A percentile compares a stretch with the other conserved stretches of the same genome.
phyloP scores from a whole-genome alignment of 768 basidiomycete species.

The Suillus spraguei region DNA sequence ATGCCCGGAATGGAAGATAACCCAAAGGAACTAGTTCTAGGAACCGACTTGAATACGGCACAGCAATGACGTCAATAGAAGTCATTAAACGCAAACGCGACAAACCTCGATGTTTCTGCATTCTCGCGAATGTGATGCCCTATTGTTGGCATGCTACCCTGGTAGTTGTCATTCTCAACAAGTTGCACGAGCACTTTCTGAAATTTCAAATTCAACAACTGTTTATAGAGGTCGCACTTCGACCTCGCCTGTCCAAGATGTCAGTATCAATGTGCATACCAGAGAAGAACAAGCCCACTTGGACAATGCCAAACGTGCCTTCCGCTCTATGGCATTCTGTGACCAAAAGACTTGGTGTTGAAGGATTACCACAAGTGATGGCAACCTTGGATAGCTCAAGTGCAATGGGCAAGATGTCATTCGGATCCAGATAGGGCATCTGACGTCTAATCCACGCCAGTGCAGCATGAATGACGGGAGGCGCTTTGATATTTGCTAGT shows the following conservation, averaged over 20 bases:
- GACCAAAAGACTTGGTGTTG: constrained; percentile 82
- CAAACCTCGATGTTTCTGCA: constrained; percentile 47
- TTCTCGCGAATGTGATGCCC: constrained; percentile 65
- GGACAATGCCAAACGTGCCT: constrained; percentile 80
- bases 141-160: constrained; percentile 61
- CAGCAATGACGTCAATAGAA: not conserved
- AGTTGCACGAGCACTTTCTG: constrained; percentile 62
- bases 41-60: constrained; percentile 24
- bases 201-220: constrained; percentile 73
- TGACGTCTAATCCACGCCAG: constrained; percentile 58
- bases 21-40: constrained; percentile 29
- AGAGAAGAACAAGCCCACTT: constrained; percentile 47
- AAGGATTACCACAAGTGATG: constrained; percentile 82
- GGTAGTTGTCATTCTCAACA: constrained; percentile 77
- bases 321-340: constrained; percentile 76
- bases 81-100: not conserved
- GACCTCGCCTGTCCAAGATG: constrained; percentile 65
- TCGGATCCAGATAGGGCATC: constrained; percentile 73
- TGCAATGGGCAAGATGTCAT: constrained; percentile 86
- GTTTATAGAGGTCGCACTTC: constrained; percentile 81
- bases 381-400: constrained; percentile 79
- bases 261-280: constrained; percentile 13
- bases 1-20: constrained; percentile 42
- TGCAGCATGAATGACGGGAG: constrained; percentile 40
- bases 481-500: constrained; percentile 29